Conservation (phyloP, 768 basidiomycete genomes). For the Lactifluus subvellereus region DNA sequence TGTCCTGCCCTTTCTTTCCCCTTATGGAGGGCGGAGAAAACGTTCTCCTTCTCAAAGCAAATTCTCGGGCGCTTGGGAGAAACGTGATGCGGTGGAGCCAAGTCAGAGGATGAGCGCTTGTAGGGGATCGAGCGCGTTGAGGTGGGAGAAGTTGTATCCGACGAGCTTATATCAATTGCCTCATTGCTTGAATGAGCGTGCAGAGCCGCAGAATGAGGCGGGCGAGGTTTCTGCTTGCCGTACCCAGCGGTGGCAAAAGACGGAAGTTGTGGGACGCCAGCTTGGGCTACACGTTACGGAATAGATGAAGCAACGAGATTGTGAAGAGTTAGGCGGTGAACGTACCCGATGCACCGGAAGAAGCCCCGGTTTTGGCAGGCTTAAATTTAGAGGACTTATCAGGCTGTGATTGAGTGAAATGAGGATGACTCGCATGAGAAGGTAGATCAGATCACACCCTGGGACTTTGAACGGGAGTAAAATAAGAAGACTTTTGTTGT, state of each 20-base stretch:
- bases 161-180: constrained; percentile 17
- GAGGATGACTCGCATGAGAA: neutral
- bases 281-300: neutral
- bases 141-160: constrained; percentile 10
- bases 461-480: constrained; percentile 8
- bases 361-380: constrained; percentile 17
- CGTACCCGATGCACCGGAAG: neutral
- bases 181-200: constrained; percentile 11
- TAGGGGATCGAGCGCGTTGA: constrained; percentile 4
- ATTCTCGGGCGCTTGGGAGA: constrained; percentile 14
- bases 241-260: constrained; percentile 15
- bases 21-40: neutral
- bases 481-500: constrained; percentile 14
- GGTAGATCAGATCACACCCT: constrained; percentile 5
- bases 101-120: constrained; percentile 14
- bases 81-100: neutral
- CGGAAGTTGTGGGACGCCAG: neutral
- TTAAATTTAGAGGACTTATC: constrained; percentile 22
- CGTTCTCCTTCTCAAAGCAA: constrained; percentile 12
- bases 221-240: constrained; percentile 17
- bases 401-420: neutral
- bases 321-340: neutral
- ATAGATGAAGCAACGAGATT: neutral
- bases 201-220: neutral
- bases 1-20: constrained; percentile 11